A percentile compares a stretch with the other conserved stretches of the same genome.
Evolutionary conservation across 495 filamentous ascomycete species (phyloP).

Genomic region (Talaromyces proteolyticus): DNA sequence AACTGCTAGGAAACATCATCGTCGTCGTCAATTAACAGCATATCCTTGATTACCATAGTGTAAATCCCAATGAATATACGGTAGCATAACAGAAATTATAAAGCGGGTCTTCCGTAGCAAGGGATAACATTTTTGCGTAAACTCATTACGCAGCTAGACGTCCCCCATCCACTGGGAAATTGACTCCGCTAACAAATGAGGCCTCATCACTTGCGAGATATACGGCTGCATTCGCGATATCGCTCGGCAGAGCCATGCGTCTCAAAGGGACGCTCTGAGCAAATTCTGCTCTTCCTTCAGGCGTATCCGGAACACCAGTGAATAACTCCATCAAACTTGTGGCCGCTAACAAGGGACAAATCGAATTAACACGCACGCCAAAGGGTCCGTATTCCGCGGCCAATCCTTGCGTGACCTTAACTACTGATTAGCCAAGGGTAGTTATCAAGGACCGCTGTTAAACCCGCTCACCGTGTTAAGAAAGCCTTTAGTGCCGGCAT

Average conservation of each 20-base stretch:
- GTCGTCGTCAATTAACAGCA: too few relatives aligned
- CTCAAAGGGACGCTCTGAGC: constrained; percentile 47
- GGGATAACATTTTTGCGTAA: too few relatives aligned
- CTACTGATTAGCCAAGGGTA: constrained; percentile 22
- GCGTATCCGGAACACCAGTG: constrained; percentile 49
- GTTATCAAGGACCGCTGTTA: too few relatives aligned
- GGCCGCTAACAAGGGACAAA: constrained; percentile 46
- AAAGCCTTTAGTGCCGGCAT: constrained; percentile 54
- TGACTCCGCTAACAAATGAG: not conserved
- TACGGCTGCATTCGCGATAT: not conserved
- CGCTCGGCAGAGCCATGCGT: not conserved
- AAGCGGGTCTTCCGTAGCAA: too few relatives aligned
- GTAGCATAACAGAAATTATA: too few relatives aligned
- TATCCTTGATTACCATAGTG: too few relatives aligned
- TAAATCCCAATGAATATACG: too few relatives aligned
- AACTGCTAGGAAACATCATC: too few relatives aligned
- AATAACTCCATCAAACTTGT: constrained; percentile 54
- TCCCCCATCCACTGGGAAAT: not conserved
- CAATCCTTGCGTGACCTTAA: constrained; percentile 45
- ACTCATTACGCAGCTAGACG: too few relatives aligned
- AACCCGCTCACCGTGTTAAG: too few relatives aligned
- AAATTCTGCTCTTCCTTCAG: constrained; percentile 56
- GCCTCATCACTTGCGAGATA: not conserved
- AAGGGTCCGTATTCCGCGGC: constrained; percentile 54
- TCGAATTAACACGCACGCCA: constrained; percentile 51